A percentile compares a stretch with the other conserved stretches of the same genome.
These are phyloP conservation scores for Acrasis kona DNA, from an alignment of 78 protist species.

Conservation along the genomic window DNA sequence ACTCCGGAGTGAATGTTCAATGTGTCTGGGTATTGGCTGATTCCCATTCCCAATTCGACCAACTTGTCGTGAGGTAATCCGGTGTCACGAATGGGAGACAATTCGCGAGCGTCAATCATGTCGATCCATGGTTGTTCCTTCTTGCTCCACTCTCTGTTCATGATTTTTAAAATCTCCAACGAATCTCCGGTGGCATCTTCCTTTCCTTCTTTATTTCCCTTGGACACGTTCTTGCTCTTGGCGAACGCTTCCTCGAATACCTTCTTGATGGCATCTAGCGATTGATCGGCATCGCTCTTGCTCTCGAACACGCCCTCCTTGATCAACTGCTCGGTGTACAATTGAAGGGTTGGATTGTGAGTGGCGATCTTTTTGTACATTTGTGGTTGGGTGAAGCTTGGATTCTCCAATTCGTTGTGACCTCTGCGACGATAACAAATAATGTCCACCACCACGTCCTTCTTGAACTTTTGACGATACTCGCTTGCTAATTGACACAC, in stretches of 20 bases:
- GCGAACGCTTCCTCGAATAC: neutral
- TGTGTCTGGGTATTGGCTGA: constrained; percentile 32
- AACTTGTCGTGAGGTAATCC: constrained; percentile 15
- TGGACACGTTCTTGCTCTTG: neutral
- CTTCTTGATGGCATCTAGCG: neutral
- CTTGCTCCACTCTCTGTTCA: neutral
- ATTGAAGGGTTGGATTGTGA: constrained; percentile 40
- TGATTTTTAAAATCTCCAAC: constrained; percentile 3
- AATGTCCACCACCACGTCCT: constrained; percentile 75
- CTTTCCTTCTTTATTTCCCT: neutral
- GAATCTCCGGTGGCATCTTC: neutral
- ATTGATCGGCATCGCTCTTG: constrained; percentile 15
- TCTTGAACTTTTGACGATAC: constrained; percentile 57
- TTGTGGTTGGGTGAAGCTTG: constrained; percentile 92
- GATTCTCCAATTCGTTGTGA: constrained; percentile 90
- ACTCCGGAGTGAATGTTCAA: constrained; percentile 1
- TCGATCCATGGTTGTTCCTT: neutral
- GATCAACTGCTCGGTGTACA: constrained; percentile 40
- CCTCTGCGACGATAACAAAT: constrained; percentile 76
- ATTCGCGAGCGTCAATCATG: neutral
- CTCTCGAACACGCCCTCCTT: constrained; percentile 31
- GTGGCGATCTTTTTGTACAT: constrained; percentile 72
- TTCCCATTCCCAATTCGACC: constrained; percentile 20
- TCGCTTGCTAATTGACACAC: constrained; percentile 49
- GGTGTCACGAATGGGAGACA: constrained; percentile 2